Conservation (phyloP, 768 basidiomycete genomes). For the Krasilnikovozyma curviuscula region DNA sequence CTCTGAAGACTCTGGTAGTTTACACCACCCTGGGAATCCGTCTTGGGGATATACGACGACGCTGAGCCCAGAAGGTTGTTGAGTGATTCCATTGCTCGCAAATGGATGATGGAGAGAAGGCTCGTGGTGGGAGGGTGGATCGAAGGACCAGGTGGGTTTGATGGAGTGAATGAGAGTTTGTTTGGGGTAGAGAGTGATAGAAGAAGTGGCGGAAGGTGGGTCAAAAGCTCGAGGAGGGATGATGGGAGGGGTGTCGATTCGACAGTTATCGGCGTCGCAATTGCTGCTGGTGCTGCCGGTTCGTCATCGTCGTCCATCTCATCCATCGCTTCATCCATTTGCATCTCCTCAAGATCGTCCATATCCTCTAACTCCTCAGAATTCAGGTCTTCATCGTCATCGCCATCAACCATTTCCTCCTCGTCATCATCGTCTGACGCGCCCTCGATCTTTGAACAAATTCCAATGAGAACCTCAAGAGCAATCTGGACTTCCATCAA, state of each 20-base stretch:
- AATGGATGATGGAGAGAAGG: conserved; percentile 59
- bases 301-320: conserved; percentile 24
- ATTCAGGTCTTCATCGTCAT: conserved; percentile 28
- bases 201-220: conserved; percentile 40
- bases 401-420: conserved; percentile 15
- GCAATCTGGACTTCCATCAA: conserved; percentile 58
- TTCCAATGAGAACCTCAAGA: conserved; percentile 70
- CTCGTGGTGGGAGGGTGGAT: conserved; percentile 77
- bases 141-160: conserved; percentile 30
- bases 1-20: no score
- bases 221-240: conserved; percentile 16
- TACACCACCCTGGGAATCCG: no score
- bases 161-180: conserved; percentile 45
- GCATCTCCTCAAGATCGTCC: conserved; percentile 31
- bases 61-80: conserved; percentile 62
- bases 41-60: no score
- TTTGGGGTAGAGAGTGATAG: conserved; percentile 54
- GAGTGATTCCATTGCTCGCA: conserved; percentile 69
- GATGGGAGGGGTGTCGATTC: conserved; percentile 1
- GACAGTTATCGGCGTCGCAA: no score
- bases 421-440: conserved; percentile 20
- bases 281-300: conserved; percentile 21
- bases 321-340: conserved; percentile 26
- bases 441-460: conserved; percentile 50
- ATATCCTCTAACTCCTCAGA: conserved; percentile 19